Evolutionary conservation across 108 stramenopile species (phyloP), one percentile per base, ranked within the genome.

Genomic region (Asterionellopsis glacialis): DNA sequence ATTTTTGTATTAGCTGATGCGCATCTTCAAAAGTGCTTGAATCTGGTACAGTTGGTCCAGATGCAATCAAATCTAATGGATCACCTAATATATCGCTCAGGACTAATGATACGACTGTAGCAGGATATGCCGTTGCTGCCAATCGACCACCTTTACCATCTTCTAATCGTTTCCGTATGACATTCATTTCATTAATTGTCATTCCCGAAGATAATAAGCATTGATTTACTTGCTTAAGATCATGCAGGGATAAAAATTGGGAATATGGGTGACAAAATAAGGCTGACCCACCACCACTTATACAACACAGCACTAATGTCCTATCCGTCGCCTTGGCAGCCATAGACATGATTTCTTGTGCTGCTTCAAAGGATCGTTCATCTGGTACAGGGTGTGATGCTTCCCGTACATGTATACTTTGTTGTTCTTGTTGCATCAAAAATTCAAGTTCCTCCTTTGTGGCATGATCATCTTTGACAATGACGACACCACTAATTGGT

Each of bases 361-460:
- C 77, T 14, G 71, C 86, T 11, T 69, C 10, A 21, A 74, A 68
- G 22, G 84, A 85, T 43, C 91, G 80, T 40, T 67, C 74, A 58
- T 93, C 91, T 9, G 91, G 91, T 28, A 93, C 75, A 11, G 91
- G 91, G 75, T 93, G 91, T 0, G 85, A 82, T 1, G 91, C 88
- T 40, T 79, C 58, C 45, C 69, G 72, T 3, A 88, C 69, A 9
- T 59, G 51, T 38, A 80, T 57, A 45, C 69, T n/a, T 61, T 58
- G 24, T 57, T 50, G 2, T 60, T 15, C n/a, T n/a, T n/a, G n/a
- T n/a, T n/a, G n/a, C n/a, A n/a, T n/a, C 51, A 93, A 59, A n/a
- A 49, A 33, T 48, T 73, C 55, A n/a, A 70, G 47, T 65, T 88
- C 87, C 39, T 82, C 59, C 15, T 51, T 13, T 11, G 84, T 84